Evolutionary conservation across 2,329 filamentous ascomycete genomes (phyloP).

Genomic region (Stagonosporopsis cucurbitacearum): DNA sequence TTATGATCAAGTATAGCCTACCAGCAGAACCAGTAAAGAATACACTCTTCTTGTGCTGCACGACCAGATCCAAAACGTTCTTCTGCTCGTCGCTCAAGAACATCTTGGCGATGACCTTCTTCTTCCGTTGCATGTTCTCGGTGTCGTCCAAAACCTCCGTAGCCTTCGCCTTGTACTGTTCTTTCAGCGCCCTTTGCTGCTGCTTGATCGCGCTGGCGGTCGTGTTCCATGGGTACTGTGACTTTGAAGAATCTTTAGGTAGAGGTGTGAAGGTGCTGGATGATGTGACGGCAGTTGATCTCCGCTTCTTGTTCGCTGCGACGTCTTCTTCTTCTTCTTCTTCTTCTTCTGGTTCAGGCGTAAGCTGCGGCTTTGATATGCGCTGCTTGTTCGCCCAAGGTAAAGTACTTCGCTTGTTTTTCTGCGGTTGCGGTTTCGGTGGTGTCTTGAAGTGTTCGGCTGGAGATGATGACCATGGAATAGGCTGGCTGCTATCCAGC

Average conservation of each 20-base stretch:
- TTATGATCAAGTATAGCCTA: constrained; percentile 21
- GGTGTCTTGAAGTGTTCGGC: constrained; percentile 51
- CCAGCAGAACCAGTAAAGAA: constrained; percentile 98
- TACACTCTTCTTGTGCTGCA: constrained; percentile 81
- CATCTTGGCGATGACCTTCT: constrained; percentile 60
- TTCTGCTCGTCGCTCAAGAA: constrained; percentile 86
- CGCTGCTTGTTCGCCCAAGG: constrained; percentile 61
- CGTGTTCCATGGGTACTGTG: constrained; percentile 70
- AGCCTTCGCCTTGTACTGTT: constrained; percentile 60
- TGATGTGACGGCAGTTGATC: constrained; percentile 44
- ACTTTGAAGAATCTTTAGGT: constrained; percentile 43
- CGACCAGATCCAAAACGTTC: constrained; percentile 81
- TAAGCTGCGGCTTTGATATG: constrained; percentile 30
- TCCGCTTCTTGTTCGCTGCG: constrained; percentile 37
- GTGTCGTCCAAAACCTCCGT: constrained; percentile 51
- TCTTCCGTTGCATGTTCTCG: constrained; percentile 53
- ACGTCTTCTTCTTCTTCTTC: constrained; percentile 30
- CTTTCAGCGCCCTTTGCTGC: constrained; percentile 74
- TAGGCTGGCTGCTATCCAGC: constrained; percentile 59
- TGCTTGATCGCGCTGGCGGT: constrained; percentile 78
- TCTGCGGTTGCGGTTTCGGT: constrained; percentile 22
- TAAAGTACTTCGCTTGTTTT: constrained; percentile 53
- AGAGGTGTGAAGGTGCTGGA: constrained; percentile 53
- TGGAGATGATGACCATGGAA: constrained; percentile 78
- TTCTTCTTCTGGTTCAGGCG: constrained; percentile 29